Evolutionary conservation across 2,329 filamentous ascomycete species (phyloP), one percentile per base, ranked within the genome.

Genomic region (Neofusicoccum cordaticola): DNA sequence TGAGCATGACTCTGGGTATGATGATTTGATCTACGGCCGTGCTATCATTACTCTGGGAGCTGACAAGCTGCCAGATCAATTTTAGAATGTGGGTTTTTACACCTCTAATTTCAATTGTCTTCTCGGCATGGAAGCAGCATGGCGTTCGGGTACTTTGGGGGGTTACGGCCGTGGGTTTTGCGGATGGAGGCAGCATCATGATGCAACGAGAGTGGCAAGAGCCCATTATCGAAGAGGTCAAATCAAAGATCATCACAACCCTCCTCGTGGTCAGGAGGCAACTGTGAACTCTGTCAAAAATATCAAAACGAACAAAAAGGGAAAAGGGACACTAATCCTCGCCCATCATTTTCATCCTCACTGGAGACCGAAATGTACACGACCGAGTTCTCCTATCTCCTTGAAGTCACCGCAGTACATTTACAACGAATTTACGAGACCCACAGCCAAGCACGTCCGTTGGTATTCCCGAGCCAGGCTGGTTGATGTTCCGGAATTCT

Each of bases 1-100:
- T 88, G 83, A 89, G 86, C 76, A 88, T 89, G 86, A 89, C 86
- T 56, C 77, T 89, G 77, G 86, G 86, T 84, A 80, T 76, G 82
- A 74, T 57, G 31, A 13, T 34, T 0, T 50, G 12, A 39, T n/a
- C 3, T 15, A 3, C 19, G 9, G 11, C 4, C 5, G 27, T 31
- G 15, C 12, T n/a, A 13, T 19, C 44, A 31, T 7, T 31, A 31
- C 27, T 31, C 27, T 31, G 7, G 27, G 27, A 31, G 27, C 27
- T 31, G 27, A 31, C 27, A 31, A 31, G 27, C 27, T 6, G 27
- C 27, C 5, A 61, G 57, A 61, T 31, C 57, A 61, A 48, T 61
- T 61, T 31, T 61, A 39, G 27, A 61, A 34, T 41, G 51, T 31
- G 15, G 13, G n/a, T 27, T 27, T 15, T 61, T 35, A 39, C 31